Base-by-base conservation (phyloP, 2,329 filamentous ascomycete species). In the Fusarium sublunatum region DNA sequence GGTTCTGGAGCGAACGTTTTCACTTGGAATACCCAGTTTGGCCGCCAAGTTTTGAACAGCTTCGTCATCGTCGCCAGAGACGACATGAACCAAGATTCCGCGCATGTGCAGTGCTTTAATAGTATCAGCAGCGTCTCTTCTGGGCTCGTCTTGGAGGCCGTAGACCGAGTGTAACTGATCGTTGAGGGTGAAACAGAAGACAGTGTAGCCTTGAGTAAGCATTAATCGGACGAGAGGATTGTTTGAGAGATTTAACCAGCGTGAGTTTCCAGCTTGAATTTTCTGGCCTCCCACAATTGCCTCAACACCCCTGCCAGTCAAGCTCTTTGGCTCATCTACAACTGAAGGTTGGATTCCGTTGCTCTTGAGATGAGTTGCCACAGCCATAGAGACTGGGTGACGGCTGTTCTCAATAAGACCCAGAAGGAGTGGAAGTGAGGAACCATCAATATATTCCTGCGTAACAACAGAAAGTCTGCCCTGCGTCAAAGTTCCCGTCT, bases 401-500 rank as follows among this genome's bases (percentile, higher is more conserved):
- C 78, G 78, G 58, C 73, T 83, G 58, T 78, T 75, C 4, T 70
- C 72, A 2, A 81, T 65, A 2, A 79, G 58, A 2, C 74, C 74
- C 12, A 74, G 52, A 3, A 76, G 72, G 2, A 73, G 53, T 2
- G 67, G 41, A 32, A 70, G 52, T 1, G 53, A 35, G 0, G 47
- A 25, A 1, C 59, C 19, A 0, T 59, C 43, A 2, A 53, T 5
- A n/a, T 26, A 53, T 22, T 57, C 22, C 6, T 65, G 61, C 10
- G 10, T 25, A 57, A 72, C 71, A 51, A 85, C 74, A 40, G 76
- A 74, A 29, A 90, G 67, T 3, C 81, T 79, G 0, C 87, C 88
- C 25, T 79, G 72, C 0, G 91, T 93, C 8, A 94, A 73, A 0
- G 91, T 94, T 0, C 91, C 91, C 0, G 91, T 94, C 75, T 94